Evolutionary conservation across 2,329 filamentous ascomycete genomes (phyloP).

Genomic region (Zymoseptoria passerinii): DNA sequence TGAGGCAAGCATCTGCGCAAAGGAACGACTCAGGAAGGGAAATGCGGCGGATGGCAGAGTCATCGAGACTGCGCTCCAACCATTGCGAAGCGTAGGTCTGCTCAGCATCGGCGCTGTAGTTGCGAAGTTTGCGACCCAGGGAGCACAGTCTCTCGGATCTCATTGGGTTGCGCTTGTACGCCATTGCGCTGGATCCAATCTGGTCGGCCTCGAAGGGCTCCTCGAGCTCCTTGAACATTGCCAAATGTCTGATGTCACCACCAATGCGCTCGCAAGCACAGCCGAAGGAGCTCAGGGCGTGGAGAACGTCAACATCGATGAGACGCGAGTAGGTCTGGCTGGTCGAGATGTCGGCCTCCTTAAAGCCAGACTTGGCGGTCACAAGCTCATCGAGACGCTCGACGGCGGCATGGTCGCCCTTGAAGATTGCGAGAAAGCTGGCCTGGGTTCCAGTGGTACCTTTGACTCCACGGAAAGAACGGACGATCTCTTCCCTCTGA

Average conservation of each 20-base stretch:
- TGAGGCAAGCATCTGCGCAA: slow-evolving; percentile 49
- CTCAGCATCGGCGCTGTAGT: slow-evolving; percentile 47
- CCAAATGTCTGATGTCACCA: slow-evolving; percentile 65
- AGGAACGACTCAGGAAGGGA: slow-evolving; percentile 43
- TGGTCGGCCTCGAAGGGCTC: slow-evolving; percentile 75
- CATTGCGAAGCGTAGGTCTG: slow-evolving; percentile 65
- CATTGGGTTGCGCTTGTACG: slow-evolving; percentile 58
- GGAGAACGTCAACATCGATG: slow-evolving; percentile 71
- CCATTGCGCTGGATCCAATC: slow-evolving; percentile 61
- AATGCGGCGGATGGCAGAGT: slow-evolving; percentile 59
- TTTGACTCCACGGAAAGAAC: slow-evolving; percentile 62
- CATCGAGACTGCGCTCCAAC: slow-evolving; percentile 72
- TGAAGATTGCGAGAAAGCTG: slow-evolving; percentile 63
- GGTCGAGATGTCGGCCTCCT: slow-evolving; percentile 54
- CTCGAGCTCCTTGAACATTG: slow-evolving; percentile 73
- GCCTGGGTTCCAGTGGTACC: slow-evolving; percentile 73
- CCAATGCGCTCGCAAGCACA: slow-evolving; percentile 70
- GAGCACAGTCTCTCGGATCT: slow-evolving; percentile 53
- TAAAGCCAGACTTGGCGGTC: slow-evolving; percentile 58
- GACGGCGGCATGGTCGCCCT: slow-evolving; percentile 51
- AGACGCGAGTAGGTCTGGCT: slow-evolving; percentile 72
- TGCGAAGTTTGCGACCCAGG: slow-evolving; percentile 44
- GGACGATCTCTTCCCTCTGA: slow-evolving; percentile 54
- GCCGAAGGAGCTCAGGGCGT: slow-evolving; percentile 71
- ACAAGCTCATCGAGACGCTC: slow-evolving; percentile 56